Evolutionary conservation across 2,329 filamentous ascomycete species (phyloP), one percentile per base, ranked within the genome.

Genomic region (Neonectria coccinea): DNA sequence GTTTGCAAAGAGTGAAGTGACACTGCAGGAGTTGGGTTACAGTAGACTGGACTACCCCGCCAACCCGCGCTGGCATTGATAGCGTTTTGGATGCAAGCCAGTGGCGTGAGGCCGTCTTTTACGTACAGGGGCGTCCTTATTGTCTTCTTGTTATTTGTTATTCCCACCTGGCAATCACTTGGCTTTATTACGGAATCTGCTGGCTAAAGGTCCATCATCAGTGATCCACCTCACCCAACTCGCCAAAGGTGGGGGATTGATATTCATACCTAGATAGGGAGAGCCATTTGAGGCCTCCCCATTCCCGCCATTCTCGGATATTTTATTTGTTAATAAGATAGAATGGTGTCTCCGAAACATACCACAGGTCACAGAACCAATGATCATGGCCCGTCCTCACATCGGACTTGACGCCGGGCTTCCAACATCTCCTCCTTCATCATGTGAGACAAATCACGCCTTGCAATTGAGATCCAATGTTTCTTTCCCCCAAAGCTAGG

Each of bases 391-490:
- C 6, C n/a, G 12, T 51, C 11, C n/a, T 33, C 5, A 16, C 31
- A 25, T 58, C 60, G 60, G 60, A 62, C 54, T 54, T 58, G 48
- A 62, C 22, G 54, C 60, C 60, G 54, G 22, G 18, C 36, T n/a
- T 25, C 45, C 33, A 16, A 39, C 36, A 39, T 14, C 33, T 45
- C 6, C 27, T 12, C 29, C 48, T 11, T 25, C 36, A 45, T 57
- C 47, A 56, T 56, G 59, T 57, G 47, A 29, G 39, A 47, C 41
- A 58, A 42, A 51, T 62, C 47, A 29, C 60, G 42, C 48, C 55
- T 58, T 58, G 6, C 20, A n/a, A 9, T 36, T 3, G 20, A 52
- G 9, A n/a, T 33, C 2, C 20, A 20, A 20, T 20, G 25, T 48
- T 62, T 39, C 47, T n/a, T n/a, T n/a, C n/a, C 47, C 41, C 10